A percentile compares a stretch with the other conserved stretches of the same genome.
Conservation (phyloP, 179 eudicot genomes). For the Corrigiola litoralis region DNA sequence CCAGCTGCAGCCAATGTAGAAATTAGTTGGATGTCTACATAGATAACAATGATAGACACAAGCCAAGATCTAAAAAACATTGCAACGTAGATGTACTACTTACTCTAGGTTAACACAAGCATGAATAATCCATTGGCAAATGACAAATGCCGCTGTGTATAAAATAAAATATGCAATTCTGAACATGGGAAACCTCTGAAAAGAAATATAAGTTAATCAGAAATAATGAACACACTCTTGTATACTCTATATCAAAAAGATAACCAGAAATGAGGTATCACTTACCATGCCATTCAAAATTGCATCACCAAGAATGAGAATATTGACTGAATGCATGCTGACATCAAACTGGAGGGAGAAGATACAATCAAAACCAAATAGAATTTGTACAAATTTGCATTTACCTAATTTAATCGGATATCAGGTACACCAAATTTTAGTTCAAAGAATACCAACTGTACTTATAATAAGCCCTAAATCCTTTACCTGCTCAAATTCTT, state of each 20-base stretch:
- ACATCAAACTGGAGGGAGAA: slow-evolving; percentile 25
- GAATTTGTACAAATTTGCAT: background rate
- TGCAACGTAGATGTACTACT: background rate
- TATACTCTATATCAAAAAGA: background rate
- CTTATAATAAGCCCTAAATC: background rate
- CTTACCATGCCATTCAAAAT: slow-evolving; percentile 70
- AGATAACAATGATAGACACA: background rate
- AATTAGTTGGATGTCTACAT: background rate
- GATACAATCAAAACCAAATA: background rate
- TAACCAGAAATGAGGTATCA: slow-evolving; percentile 1
- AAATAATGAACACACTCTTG: background rate
- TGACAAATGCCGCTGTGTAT: slow-evolving; percentile 62
- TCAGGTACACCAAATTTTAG: background rate
- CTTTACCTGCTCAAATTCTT: background rate
- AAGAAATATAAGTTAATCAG: slow-evolving; percentile 6
- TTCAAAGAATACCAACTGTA: background rate
- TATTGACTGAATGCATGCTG: slow-evolving; percentile 68
- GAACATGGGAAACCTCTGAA: slow-evolving; percentile 79
- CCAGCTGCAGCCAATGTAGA: slow-evolving; percentile 54
- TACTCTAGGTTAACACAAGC: slow-evolving; percentile 55
- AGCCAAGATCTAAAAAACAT: background rate
- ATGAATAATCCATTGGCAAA: slow-evolving; percentile 84
- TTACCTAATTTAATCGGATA: background rate
- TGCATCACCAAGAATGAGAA: slow-evolving; percentile 62
- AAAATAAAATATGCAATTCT: slow-evolving; percentile 61